A percentile compares a stretch with the other conserved stretches of the same genome.
phyloP scores from a whole-genome alignment of 2,329 filamentous ascomycete genomes.

The Tolypocladium nubicola region DNA sequence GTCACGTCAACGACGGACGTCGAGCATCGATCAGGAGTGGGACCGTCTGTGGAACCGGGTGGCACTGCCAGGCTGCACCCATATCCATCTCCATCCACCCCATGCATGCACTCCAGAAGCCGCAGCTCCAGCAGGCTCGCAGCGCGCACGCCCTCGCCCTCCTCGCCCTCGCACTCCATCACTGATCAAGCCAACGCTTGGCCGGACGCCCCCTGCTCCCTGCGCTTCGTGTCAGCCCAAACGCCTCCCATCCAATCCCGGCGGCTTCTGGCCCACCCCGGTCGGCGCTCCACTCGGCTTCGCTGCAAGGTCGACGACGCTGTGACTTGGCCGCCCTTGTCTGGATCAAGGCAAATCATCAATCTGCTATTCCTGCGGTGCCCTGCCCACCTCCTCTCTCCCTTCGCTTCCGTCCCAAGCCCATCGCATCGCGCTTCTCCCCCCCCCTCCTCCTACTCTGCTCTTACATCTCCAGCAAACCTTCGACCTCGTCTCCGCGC shows the following conservation, averaged over 20 bases:
- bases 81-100: background rate
- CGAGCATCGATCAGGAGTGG: background rate
- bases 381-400: slow-evolving; percentile 4
- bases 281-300: slow-evolving; percentile 10
- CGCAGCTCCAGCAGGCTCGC: background rate
- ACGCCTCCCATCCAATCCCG: slow-evolving; percentile 5
- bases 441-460: slow-evolving; percentile 7
- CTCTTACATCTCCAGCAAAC: background rate
- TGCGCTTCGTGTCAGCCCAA: slow-evolving; percentile 3
- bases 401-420: slow-evolving; percentile 3
- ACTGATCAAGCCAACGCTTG: slow-evolving; percentile 2
- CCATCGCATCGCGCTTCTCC: background rate
- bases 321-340: slow-evolving; percentile 8
- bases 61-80: background rate
- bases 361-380: slow-evolving; percentile 2
- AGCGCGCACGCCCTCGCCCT: background rate
- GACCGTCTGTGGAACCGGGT: background rate
- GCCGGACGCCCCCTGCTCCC: background rate
- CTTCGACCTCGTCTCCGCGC: background rate
- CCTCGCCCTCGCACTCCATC: background rate
- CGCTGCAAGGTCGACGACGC: slow-evolving; percentile 6
- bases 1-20: background rate
- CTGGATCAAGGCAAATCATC: slow-evolving; percentile 8
- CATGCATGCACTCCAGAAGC: slow-evolving; percentile 2
- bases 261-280: slow-evolving; percentile 4